Percentiles rank a stretch among this genome's conserved stretches.
Conservation (phyloP, 2,329 filamentous ascomycete genomes). For the Cercospora sp. region DNA sequence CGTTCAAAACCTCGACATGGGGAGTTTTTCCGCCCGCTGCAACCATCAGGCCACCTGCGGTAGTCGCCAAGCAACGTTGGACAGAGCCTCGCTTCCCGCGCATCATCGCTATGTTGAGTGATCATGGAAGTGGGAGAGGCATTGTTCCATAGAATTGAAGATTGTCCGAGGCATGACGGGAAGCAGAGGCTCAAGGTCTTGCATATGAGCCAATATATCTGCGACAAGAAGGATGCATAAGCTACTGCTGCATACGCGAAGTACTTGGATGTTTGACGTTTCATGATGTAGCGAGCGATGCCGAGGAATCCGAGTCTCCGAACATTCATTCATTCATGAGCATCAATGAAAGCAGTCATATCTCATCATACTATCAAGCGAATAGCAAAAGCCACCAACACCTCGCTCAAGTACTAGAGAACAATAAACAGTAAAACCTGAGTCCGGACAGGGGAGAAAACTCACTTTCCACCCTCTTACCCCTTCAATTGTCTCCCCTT, state of each 20-base stretch:
- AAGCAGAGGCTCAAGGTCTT: not conserved
- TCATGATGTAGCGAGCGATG: not conserved
- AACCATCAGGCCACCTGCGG: not conserved
- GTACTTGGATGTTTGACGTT: not conserved
- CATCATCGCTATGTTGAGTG: not conserved
- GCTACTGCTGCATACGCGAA: not conserved
- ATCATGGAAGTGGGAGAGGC: not conserved
- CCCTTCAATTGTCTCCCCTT: conserved; percentile 25
- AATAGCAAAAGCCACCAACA: conserved; percentile 7
- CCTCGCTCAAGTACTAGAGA: conserved; percentile 5
- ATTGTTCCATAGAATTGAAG: not conserved
- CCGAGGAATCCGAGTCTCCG: not conserved
- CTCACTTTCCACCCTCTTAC: conserved; percentile 12
- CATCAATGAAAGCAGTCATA: not conserved
- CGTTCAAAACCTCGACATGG: not conserved
- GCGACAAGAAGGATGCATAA: not conserved
- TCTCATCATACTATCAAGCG: not conserved
- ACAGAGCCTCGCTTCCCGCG: not conserved
- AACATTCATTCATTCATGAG: not conserved
- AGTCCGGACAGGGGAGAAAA: not conserved
- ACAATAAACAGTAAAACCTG: not conserved
- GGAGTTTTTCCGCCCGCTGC: not conserved
- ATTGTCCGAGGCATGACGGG: not conserved
- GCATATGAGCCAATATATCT: not conserved
- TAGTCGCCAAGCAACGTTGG: not conserved